These are phyloP conservation scores for Eragrostis tef DNA, from an alignment of 202 grass and related monocot genomes.

Conservation along the genomic window DNA sequence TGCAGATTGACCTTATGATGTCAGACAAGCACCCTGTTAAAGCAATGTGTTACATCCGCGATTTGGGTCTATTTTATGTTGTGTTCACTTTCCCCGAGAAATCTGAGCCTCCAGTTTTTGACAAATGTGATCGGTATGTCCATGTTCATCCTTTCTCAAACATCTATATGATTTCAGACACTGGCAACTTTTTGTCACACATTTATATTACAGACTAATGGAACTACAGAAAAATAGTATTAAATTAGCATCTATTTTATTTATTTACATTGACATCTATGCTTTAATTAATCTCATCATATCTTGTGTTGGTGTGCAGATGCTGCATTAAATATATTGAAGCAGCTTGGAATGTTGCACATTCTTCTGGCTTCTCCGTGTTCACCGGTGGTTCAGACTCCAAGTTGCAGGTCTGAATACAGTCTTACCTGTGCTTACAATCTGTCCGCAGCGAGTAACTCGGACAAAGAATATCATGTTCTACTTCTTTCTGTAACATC, in stretches of 20 bases:
- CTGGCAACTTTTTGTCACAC: not conserved
- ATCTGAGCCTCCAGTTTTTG: slow-evolving; percentile 52
- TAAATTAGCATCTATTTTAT: slow-evolving; percentile 12
- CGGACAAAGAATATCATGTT: slow-evolving; percentile 7
- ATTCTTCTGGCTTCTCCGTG: slow-evolving; percentile 59
- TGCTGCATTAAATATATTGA: slow-evolving; percentile 69
- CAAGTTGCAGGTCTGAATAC: slow-evolving; percentile 41
- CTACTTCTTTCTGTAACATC: slow-evolving; percentile 19
- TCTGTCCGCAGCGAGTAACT: too few species aligned
- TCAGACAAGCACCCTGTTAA: slow-evolving; percentile 74
- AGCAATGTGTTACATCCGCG: slow-evolving; percentile 70
- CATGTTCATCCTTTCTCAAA: slow-evolving; percentile 28
- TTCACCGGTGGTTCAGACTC: slow-evolving; percentile 62
- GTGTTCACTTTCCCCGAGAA: slow-evolving; percentile 85
- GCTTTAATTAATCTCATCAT: slow-evolving; percentile 28
- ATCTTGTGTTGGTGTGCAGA: slow-evolving; percentile 53
- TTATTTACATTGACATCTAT: slow-evolving; percentile 31
- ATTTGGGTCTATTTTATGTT: slow-evolving; percentile 79
- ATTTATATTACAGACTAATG: slow-evolving; percentile 26
- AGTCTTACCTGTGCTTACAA: too few species aligned
- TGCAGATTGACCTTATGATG: slow-evolving; percentile 94
- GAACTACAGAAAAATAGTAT: slow-evolving; percentile 15
- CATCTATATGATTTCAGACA: slow-evolving; percentile 2
- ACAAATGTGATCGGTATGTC: slow-evolving; percentile 75
- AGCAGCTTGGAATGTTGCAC: slow-evolving; percentile 81